Evolutionary conservation across 2,329 filamentous ascomycete species (phyloP).

Genomic region (Stachybotrys chartarum): DNA sequence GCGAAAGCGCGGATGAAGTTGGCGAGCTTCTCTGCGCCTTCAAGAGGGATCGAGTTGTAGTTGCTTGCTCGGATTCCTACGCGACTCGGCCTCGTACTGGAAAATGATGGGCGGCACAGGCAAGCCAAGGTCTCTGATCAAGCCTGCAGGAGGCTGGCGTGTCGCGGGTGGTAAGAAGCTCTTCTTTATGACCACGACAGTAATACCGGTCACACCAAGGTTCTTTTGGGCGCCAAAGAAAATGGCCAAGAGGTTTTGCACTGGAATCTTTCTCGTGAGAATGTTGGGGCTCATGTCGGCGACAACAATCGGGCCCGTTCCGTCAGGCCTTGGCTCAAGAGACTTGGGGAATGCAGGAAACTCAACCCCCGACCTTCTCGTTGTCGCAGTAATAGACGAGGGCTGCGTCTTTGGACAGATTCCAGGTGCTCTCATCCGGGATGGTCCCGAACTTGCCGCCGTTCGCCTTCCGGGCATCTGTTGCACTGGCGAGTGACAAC

Average conservation of each 20-base stretch:
- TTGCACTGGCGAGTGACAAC: slow-evolving; percentile 62
- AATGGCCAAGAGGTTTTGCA: slow-evolving; percentile 73
- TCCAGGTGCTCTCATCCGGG: slow-evolving; percentile 70
- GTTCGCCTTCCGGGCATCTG: slow-evolving; percentile 65
- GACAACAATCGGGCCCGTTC: slow-evolving; percentile 68
- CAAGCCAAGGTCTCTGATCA: slow-evolving; percentile 70
- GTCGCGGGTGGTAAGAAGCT: slow-evolving; percentile 62
- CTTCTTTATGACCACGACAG: slow-evolving; percentile 80
- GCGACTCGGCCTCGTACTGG: slow-evolving; percentile 44
- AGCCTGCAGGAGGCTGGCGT: slow-evolving; percentile 56
- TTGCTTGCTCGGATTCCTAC: slow-evolving; percentile 74
- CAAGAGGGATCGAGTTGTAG: slow-evolving; percentile 75
- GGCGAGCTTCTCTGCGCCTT: slow-evolving; percentile 61
- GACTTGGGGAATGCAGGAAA: slow-evolving; percentile 66
- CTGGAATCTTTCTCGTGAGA: slow-evolving; percentile 69
- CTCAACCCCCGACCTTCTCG: slow-evolving; percentile 90
- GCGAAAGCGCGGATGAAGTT: slow-evolving; percentile 53
- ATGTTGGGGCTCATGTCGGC: slow-evolving; percentile 96
- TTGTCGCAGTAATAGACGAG: slow-evolving; percentile 91
- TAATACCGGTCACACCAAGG: slow-evolving; percentile 77
- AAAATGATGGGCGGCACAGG: slow-evolving; percentile 73
- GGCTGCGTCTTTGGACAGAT: slow-evolving; percentile 58
- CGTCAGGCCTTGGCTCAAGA: slow-evolving; percentile 50
- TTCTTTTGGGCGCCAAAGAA: slow-evolving; percentile 97
- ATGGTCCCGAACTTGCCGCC: slow-evolving; percentile 83